phyloP scores from a whole-genome alignment of 306 rosid genomes.

The Gynostemma pentaphyllum region DNA sequence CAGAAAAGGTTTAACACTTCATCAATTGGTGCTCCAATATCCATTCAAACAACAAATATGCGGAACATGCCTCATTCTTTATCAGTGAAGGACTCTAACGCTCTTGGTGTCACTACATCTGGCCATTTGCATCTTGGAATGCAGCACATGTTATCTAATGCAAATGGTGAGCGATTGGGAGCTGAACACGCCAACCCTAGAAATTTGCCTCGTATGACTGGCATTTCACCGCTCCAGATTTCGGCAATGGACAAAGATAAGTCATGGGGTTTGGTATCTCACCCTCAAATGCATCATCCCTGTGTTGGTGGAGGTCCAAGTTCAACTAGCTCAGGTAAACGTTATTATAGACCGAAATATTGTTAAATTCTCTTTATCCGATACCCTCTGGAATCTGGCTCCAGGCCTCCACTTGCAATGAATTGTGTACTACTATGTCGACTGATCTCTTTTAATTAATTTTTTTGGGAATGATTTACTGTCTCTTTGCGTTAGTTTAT shows the following conservation, averaged over 20 bases:
- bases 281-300: conserved; percentile 62
- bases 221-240: conserved; percentile 70
- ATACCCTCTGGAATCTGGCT: too few relatives aligned
- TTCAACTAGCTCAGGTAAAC: conserved; percentile 66
- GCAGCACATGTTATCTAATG: conserved; percentile 53
- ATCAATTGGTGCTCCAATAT: conserved; percentile 44
- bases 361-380: too few relatives aligned
- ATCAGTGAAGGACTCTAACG: conserved; percentile 38
- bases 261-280: conserved; percentile 63
- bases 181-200: conserved; percentile 40
- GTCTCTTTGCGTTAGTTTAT: too few relatives aligned
- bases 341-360: neutral
- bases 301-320: conserved; percentile 37
- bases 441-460: too few relatives aligned
- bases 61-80: conserved; percentile 47
- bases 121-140: conserved; percentile 41
- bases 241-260: conserved; percentile 73
- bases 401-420: too few relatives aligned
- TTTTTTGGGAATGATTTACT: too few relatives aligned
- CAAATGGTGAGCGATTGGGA: conserved; percentile 46
- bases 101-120: conserved; percentile 18
- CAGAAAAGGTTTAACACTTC: conserved; percentile 49
- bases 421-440: too few relatives aligned
- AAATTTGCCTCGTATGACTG: conserved; percentile 64
- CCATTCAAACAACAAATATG: conserved; percentile 53